These are phyloP conservation scores for Sapria himalayana DNA, from an alignment of 345 rosid genomes.

Conservation along the genomic window DNA sequence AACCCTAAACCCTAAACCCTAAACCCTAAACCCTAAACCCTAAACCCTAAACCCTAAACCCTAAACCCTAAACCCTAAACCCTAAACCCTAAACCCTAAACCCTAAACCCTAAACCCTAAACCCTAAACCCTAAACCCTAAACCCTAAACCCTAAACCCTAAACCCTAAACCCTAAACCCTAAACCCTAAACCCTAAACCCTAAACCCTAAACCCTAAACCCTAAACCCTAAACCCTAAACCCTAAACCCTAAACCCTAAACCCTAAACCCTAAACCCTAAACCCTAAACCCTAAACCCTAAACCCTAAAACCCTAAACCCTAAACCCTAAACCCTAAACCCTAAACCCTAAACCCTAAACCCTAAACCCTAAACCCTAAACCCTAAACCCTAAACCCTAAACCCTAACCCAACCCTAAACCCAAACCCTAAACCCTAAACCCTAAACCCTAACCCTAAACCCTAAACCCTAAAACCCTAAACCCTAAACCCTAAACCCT, in stretches of 20 bases:
- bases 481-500: slow-evolving; percentile 5
- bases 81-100: slow-evolving; percentile 8
- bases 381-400: slow-evolving; percentile 7
- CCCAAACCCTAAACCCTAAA: slow-evolving; percentile 5
- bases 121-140: slow-evolving; percentile 7
- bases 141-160: slow-evolving; percentile 6
- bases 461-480: slow-evolving; percentile 3
- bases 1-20: slow-evolving; percentile 9
- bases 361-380: slow-evolving; percentile 4
- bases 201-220: slow-evolving; percentile 5
- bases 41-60: slow-evolving; percentile 9
- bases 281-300: not conserved
- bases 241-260: slow-evolving; percentile 6
- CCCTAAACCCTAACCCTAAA: slow-evolving; percentile 3
- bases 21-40: slow-evolving; percentile 10
- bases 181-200: slow-evolving; percentile 7
- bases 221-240: slow-evolving; percentile 6
- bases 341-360: slow-evolving; percentile 4
- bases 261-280: slow-evolving; percentile 3
- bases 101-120: slow-evolving; percentile 8
- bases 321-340: slow-evolving; percentile 1
- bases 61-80: slow-evolving; percentile 9
- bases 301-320: slow-evolving; percentile 1
- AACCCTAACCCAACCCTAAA: slow-evolving; percentile 3
- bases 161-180: slow-evolving; percentile 5